Evolutionary conservation across 176 grass and related monocot species (phyloP).

Genomic region (Secale cereale): DNA sequence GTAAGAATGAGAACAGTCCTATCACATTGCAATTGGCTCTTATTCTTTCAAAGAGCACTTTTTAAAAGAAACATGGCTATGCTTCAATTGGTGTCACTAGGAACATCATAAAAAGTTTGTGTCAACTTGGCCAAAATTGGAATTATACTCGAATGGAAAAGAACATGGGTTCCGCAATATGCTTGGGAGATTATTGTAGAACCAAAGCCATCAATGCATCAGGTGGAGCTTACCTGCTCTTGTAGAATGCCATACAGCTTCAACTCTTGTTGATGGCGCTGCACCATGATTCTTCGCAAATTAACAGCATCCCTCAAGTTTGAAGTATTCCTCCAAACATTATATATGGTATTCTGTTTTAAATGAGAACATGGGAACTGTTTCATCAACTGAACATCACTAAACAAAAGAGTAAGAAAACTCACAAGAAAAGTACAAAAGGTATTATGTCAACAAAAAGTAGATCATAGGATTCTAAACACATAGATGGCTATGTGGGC

Average conservation of each 20-base stretch:
- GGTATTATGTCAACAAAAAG: not conserved
- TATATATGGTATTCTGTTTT: conserved; percentile 65
- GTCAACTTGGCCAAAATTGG: not conserved
- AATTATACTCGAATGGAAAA: not conserved
- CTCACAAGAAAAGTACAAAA: conserved; percentile 4
- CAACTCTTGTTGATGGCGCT: conserved; percentile 50
- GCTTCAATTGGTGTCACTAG: not conserved
- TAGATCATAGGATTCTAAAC: not conserved
- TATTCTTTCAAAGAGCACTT: not conserved
- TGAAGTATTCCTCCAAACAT: conserved; percentile 57
- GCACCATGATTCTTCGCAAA: conserved; percentile 59
- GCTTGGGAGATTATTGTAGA: not conserved
- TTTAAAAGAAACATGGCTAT: not conserved
- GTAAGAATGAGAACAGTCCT: not conserved
- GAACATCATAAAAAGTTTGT: not conserved
- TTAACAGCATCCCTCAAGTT: conserved; percentile 62
- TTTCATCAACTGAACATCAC: conserved; percentile 23
- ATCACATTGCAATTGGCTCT: not conserved
- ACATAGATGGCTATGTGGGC: not conserved
- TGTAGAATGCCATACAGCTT: conserved; percentile 58
- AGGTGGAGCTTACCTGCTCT: conserved; percentile 63
- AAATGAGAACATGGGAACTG: conserved; percentile 18
- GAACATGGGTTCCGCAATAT: not conserved
- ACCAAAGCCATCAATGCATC: not conserved
- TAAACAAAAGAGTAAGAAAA: conserved; percentile 6